Evolutionary conservation across 2,329 filamentous ascomycete species (phyloP), one percentile per base, ranked within the genome.

Genomic region (Phaeophleospora eucalypticola): DNA sequence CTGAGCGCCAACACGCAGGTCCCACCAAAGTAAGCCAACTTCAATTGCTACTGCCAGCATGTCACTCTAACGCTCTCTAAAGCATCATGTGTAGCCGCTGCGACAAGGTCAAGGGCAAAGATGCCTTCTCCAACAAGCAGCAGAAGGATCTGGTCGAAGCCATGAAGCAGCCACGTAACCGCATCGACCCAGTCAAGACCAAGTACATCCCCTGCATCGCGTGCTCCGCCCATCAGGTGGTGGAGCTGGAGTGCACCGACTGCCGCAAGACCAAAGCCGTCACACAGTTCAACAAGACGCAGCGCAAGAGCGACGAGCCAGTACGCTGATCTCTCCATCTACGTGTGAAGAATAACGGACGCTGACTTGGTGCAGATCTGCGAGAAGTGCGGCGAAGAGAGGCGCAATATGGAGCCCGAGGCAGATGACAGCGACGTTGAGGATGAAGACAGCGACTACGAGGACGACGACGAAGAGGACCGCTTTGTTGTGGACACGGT

Each of bases 241-340:
- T 54, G 36, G 60, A 63, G 49, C 43, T 61, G 24, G 33, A 51
- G 12, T 65, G 62, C 53, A 42, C 43, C 48, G 36, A 47, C 20
- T 64, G 61, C 45, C 51, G 56, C 15, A 16, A 36, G 17, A 41
- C 42, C 17, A 63, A 62, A 44, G 52, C 37, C 12, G 45, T 58
- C 34, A 52, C 56, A 27, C 36, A 39, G 14, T 63, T 62, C 48
- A 50, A 49, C 32, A 60, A 61, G 52, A 36, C 47, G 12, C 59
- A 63, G 49, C 53, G 58, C 17, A 48, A 44, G 32, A 52, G 38
- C 16, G 60, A 63, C 20, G 35, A 50, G 16, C 56, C 60, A 8
- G 58, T 61, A 45, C 33, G 58, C 32, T 21, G 2, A 24, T 15
- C 14, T 18, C 32, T 10, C 24, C n/a, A 12, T 21, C 4, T 6